A percentile compares a stretch with the other conserved stretches of the same genome.
Evolutionary conservation across 2,329 filamentous ascomycete species (phyloP).

Genomic region (Phaeosphaeria sp.): DNA sequence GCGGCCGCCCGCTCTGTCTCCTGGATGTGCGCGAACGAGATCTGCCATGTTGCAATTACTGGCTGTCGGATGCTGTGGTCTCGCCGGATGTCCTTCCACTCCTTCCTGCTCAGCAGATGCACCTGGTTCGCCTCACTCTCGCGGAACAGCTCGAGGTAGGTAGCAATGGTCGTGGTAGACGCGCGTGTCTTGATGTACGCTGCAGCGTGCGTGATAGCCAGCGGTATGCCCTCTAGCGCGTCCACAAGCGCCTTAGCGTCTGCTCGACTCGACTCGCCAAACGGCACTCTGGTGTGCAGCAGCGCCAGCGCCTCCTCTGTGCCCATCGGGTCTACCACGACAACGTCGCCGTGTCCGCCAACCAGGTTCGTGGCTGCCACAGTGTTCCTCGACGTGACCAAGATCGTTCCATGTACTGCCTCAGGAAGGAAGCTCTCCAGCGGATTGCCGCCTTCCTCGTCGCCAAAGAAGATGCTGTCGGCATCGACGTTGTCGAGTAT

Average conservation of each 20-base stretch:
- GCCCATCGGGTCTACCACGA: conserved; percentile 30
- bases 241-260: conserved; percentile 13
- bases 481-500: conserved; percentile 25
- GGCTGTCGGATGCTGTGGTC: conserved; percentile 42
- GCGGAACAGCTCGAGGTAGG: conserved; percentile 18
- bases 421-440: conserved; percentile 18
- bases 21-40: conserved; percentile 41
- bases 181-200: conserved; percentile 7
- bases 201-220: conserved; percentile 9
- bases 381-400: conserved; percentile 23
- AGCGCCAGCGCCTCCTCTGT: conserved; percentile 24
- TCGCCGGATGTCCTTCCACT: conserved; percentile 35
- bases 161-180: conserved; percentile 5
- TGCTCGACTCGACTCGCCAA: conserved; percentile 4
- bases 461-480: conserved; percentile 9
- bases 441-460: neutral
- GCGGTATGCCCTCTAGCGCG: conserved; percentile 36
- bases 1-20: conserved; percentile 40
- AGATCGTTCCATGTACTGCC: conserved; percentile 13
- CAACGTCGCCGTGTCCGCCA: conserved; percentile 14
- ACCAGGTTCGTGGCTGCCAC: conserved; percentile 21
- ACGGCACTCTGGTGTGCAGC: conserved; percentile 24
- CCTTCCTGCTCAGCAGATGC: conserved; percentile 23
- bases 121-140: conserved; percentile 39
- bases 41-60: conserved; percentile 46